Evolutionary conservation across 805 yeast genomes (phyloP).

Genomic region (Candida stauntonica): DNA sequence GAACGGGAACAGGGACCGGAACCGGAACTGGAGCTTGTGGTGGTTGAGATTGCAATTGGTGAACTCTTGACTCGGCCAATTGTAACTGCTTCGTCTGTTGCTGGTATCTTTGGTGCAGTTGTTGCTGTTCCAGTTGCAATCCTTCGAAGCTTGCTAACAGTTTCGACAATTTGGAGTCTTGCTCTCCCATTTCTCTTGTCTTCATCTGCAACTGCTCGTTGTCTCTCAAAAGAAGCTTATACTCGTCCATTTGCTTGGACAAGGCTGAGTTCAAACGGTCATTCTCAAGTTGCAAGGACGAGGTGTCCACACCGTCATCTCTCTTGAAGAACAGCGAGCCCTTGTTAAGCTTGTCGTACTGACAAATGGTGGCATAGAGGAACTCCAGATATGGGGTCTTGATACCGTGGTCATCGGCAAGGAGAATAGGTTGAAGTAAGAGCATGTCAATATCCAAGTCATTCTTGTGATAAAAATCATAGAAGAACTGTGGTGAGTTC

Average conservation of each 20-base stretch:
- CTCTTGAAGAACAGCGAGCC: slow-evolving; percentile 25
- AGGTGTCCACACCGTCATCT: slow-evolving; percentile 13
- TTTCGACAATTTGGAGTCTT: slow-evolving; percentile 7
- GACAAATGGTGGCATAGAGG: slow-evolving; percentile 72
- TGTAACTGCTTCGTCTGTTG: slow-evolving; percentile 9
- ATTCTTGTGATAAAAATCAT: slow-evolving; percentile 54
- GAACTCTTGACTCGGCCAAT: slow-evolving; percentile 7
- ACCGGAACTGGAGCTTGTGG: slow-evolving; percentile 4
- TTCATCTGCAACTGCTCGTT: slow-evolving; percentile 11
- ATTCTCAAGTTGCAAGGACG: slow-evolving; percentile 5
- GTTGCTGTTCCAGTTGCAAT: slow-evolving; percentile 11
- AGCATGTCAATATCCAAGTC: slow-evolving; percentile 69
- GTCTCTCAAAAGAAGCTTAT: slow-evolving; percentile 8
- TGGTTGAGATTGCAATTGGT: slow-evolving; percentile 8
- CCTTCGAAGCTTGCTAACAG: slow-evolving; percentile 4
- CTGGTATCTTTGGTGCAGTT: slow-evolving; percentile 10
- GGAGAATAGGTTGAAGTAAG: slow-evolving; percentile 76
- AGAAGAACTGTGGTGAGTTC: slow-evolving; percentile 58
- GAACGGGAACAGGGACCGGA: background rate
- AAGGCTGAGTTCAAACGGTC: slow-evolving; percentile 5
- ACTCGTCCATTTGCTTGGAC: slow-evolving; percentile 10
- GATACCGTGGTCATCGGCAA: slow-evolving; percentile 85
- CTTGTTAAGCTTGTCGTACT: slow-evolving; percentile 37
- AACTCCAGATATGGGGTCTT: slow-evolving; percentile 90
- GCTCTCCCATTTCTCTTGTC: slow-evolving; percentile 2